Conservation (phyloP, 331 rosid genomes). For the Rosa hybrid region DNA sequence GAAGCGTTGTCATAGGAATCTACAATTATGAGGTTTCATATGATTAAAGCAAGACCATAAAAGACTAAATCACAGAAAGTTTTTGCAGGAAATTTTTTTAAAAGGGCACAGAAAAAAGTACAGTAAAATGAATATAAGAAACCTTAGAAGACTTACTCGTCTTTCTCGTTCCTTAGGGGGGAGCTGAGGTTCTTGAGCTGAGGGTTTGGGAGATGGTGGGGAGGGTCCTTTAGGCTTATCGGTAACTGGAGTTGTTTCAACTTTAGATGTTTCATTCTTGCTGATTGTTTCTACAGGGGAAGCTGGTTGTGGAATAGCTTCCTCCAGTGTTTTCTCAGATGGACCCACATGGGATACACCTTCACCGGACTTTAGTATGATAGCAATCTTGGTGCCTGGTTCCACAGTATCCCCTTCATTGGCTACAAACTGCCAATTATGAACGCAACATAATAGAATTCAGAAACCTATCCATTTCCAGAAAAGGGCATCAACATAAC, state of each 20-base stretch:
- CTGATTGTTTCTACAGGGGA: constrained; percentile 37
- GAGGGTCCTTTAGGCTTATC: constrained; percentile 53
- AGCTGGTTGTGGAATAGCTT: constrained; percentile 51
- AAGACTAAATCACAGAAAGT: constrained; percentile 11
- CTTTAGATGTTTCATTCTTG: constrained; percentile 51
- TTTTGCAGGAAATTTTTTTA: background rate
- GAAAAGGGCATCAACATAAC: background rate
- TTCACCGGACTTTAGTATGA: constrained; percentile 82
- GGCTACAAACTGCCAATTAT: constrained; percentile 65
- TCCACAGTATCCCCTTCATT: constrained; percentile 91
- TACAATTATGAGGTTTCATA: constrained; percentile 30
- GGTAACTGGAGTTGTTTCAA: constrained; percentile 41
- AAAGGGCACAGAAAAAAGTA: constrained; percentile 1
- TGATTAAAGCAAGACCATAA: constrained; percentile 17
- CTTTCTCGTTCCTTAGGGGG: constrained; percentile 86
- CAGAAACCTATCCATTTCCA: constrained; percentile 12
- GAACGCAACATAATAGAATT: constrained; percentile 19
- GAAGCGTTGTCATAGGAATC: constrained; percentile 92
- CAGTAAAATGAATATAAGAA: background rate
- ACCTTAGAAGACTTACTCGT: constrained; percentile 51
- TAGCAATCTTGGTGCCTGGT: constrained; percentile 85
- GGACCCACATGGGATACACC: constrained; percentile 72
- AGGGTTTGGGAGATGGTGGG: constrained; percentile 43
- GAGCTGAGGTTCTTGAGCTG: constrained; percentile 83
- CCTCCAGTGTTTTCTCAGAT: constrained; percentile 55